Base-by-base conservation (phyloP, 768 basidiomycete species). In the Russula sp. region DNA sequence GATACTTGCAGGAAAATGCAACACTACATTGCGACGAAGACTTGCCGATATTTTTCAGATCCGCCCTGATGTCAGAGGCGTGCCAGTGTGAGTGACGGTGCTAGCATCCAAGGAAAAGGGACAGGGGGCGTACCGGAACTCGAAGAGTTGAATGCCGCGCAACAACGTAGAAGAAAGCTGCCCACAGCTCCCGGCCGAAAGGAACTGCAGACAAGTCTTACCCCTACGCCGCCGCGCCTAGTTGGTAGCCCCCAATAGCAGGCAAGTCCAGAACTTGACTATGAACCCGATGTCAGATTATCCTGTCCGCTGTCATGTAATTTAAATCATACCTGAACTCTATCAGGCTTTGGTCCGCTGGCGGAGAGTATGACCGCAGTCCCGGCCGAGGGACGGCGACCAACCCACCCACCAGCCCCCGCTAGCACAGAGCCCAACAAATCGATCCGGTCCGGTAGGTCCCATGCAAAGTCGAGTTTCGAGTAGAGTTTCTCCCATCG, bases 361-460 rank as follows among this genome's bases (percentile, higher is more conserved):
- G 60, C 22, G 42, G 40, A 40, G 31, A 51, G 48, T 47, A 51
- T 48, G n/a, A 27, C 32, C 63, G n/a, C 58, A 49, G 37, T 56
- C 63, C 63, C 39, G 58, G 63, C 59, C 58, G 63, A 64, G 48
- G 63, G 59, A 64, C n/a, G n/a, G 44, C 54, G 42, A 56, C 58
- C 63, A 50, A 53, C 63, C 11, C 47, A 50, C 16, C 58, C 42
- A 32, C 44, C 59, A 55, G 42, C 53, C 42, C 18, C 40, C 48
- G 16, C 20, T 27, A 55, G 2, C 54, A 18, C 35, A 37, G 42
- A 51, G 54, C 51, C 57, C 40, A 56, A 45, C 37, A 55, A 61
- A 22, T 48, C 49, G 16, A 20, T 42, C 54, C 37, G 50, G 45
- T 55, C 34, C 16, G 13, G 50, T 45, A 13, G 6, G 35, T 27